Evolutionary conservation across 202 grass and related monocot genomes (phyloP), one percentile per base, ranked within the genome.

Genomic region (Alloteropsis angusta): DNA sequence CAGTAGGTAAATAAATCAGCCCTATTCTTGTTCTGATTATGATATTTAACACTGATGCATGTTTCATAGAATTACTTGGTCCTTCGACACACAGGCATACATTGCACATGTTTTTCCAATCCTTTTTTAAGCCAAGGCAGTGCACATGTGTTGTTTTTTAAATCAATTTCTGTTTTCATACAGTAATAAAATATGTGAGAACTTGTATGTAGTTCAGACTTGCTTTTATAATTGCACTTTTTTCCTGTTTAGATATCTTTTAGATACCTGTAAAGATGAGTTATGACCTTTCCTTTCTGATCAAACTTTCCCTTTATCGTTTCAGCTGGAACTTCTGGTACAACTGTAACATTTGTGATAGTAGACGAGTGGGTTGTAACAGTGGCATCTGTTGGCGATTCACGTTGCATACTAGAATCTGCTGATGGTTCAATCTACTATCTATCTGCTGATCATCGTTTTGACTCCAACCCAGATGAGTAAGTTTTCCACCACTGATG

Each of bases 321-420:
- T 82, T 75, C 88, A 96, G 96, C 76, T 57, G 81, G 87, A 83
- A 78, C 87, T 60, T 93, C 96, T 32, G 96, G 96, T 68, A 99
- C 96, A 83, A 99, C 92, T 60, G 96, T 96, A 47, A 99, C 96
- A 86, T 92, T 99, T 86, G 92, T 89, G 72, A 93, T 99, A 85
- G 85, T 99, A 77, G 96, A 99, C 69, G 96, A 87, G 83, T 99
- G 92, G 96, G 88, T 96, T 80, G 90, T 99, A 78, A 99, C 96
- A 0, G 96, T 95, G 23, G 92, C 96, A 89, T 99, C 96, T 35
- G 92, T 99, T 56, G 96, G 92, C 60, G 92, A 96, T 93, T 99
- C 96, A 58, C 90, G 84, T 22, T 99, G 92, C 86, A 91, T 99
- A 84, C 86, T 99, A 62, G 89, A 93, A 85, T 99, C 92, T 42